A percentile compares a stretch with the other conserved stretches of the same genome.
Conservation (phyloP, 768 basidiomycete species). For the Russula brevipes region DNA sequence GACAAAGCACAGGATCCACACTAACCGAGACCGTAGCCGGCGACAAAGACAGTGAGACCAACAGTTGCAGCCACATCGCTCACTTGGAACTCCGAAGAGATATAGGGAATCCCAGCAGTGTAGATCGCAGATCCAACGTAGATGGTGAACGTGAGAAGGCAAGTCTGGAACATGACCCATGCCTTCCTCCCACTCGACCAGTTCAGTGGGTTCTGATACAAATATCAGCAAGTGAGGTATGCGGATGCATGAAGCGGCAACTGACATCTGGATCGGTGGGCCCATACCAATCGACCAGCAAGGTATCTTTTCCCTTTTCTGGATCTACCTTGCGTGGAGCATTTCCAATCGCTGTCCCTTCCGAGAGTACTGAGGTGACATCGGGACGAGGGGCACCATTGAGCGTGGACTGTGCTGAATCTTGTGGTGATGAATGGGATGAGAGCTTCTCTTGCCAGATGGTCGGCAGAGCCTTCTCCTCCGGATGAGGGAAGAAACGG, state of each 20-base stretch:
- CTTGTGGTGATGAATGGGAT: constrained; percentile 1
- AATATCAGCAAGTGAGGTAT: background rate
- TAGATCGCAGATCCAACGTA: constrained; percentile 37
- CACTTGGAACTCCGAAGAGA: constrained; percentile 31
- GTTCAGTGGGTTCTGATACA: constrained; percentile 22
- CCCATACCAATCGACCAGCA: constrained; percentile 30
- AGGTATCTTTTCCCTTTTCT: constrained; percentile 23
- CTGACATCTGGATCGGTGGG: constrained; percentile 25
- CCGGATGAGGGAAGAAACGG: constrained; percentile 24
- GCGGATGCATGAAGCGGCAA: background rate
- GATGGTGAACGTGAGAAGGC: constrained; percentile 33
- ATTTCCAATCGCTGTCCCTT: background rate
- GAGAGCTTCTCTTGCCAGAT: constrained; percentile 17
- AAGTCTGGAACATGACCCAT: constrained; percentile 33
- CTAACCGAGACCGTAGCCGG: constrained; percentile 27
- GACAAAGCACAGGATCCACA: background rate
- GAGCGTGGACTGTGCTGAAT: background rate
- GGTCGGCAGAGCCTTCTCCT: constrained; percentile 22
- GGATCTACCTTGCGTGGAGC: background rate
- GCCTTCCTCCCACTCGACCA: constrained; percentile 32
- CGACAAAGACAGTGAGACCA: constrained; percentile 32
- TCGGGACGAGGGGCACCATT: background rate
- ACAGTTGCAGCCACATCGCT: constrained; percentile 32
- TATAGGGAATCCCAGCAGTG: constrained; percentile 30
- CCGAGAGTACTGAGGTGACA: constrained; percentile 5